These are phyloP conservation scores for Penicillium fimorum DNA, from an alignment of 495 filamentous ascomycete genomes.

Conservation along the genomic window DNA sequence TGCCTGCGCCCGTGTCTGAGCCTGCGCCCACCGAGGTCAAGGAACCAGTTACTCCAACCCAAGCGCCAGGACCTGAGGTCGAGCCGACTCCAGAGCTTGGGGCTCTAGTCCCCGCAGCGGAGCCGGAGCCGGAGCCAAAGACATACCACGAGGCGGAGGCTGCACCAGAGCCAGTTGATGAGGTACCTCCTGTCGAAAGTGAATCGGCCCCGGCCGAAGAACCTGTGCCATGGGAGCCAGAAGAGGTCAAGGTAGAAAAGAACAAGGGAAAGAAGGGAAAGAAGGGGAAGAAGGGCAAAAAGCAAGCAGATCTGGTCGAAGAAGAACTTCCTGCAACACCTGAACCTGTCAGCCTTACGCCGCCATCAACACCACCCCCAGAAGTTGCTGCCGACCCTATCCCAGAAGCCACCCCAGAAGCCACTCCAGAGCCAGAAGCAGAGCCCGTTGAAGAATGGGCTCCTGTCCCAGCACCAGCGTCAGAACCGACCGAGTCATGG, in stretches of 20 bases:
- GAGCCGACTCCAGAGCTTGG: background rate
- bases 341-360: conserved; percentile 35
- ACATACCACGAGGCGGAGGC: conserved; percentile 7
- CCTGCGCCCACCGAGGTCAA: background rate
- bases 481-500: background rate
- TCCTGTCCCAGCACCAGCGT: background rate
- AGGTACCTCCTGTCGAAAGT: conserved; percentile 5
- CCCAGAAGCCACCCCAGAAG: background rate
- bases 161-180: background rate
- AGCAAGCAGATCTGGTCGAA: conserved; percentile 17
- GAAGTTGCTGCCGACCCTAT: background rate
- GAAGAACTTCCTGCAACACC: conserved; percentile 12
- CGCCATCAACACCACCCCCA: conserved; percentile 41
- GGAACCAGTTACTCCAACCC: background rate
- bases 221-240: conserved; percentile 11
- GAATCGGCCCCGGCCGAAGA: conserved; percentile 2
- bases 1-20: background rate
- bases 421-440: background rate
- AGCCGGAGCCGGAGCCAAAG: conserved; percentile 5
- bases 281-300: conserved; percentile 31
- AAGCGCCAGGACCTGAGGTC: background rate
- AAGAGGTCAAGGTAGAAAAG: conserved; percentile 4
- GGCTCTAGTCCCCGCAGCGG: background rate
- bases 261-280: conserved; percentile 30
- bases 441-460: background rate